phyloP scores from a whole-genome alignment of 768 basidiomycete species.

The Pulveroboletus sp. region DNA sequence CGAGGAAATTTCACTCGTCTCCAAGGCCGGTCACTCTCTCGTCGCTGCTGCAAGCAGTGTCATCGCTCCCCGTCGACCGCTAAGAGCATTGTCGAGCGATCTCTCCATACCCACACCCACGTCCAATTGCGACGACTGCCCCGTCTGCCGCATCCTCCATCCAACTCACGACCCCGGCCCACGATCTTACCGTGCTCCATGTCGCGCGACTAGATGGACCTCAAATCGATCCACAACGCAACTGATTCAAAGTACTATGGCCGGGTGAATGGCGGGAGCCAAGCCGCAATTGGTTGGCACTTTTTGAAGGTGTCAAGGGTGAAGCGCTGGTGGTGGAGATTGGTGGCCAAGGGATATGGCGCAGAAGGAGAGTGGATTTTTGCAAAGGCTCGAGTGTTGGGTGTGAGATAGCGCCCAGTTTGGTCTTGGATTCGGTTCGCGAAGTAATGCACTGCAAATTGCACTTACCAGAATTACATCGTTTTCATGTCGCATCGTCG shows the following conservation, averaged over 20 bases:
- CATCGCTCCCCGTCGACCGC: constrained; percentile 54
- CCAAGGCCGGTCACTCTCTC: no score
- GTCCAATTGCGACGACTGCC: constrained; percentile 4
- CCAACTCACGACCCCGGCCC: constrained; percentile 25
- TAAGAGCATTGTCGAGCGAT: constrained; percentile 39
- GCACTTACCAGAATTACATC: neutral
- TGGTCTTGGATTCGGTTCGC: neutral
- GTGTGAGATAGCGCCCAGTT: neutral
- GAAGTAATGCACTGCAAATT: neutral
- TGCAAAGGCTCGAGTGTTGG: constrained; percentile 1
- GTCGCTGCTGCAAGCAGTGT: no score
- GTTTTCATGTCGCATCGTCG: neutral
- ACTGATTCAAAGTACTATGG: constrained; percentile 25
- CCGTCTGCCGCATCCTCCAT: constrained; percentile 22
- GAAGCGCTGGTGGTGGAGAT: constrained; percentile 3
- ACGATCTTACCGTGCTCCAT: constrained; percentile 34
- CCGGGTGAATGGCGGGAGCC: constrained; percentile 25
- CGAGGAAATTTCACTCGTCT: no score
- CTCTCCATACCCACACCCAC: neutral
- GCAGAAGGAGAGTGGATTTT: constrained; percentile 41
- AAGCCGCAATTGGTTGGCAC: constrained; percentile 20
- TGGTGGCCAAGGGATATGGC: constrained; percentile 39
- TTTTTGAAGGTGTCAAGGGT: constrained; percentile 15
- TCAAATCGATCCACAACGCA: neutral
- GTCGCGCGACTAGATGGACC: constrained; percentile 29